Evolutionary conservation across 2,329 filamentous ascomycete species (phyloP), one percentile per base, ranked within the genome.

Genomic region (Raffaelea arxii): DNA sequence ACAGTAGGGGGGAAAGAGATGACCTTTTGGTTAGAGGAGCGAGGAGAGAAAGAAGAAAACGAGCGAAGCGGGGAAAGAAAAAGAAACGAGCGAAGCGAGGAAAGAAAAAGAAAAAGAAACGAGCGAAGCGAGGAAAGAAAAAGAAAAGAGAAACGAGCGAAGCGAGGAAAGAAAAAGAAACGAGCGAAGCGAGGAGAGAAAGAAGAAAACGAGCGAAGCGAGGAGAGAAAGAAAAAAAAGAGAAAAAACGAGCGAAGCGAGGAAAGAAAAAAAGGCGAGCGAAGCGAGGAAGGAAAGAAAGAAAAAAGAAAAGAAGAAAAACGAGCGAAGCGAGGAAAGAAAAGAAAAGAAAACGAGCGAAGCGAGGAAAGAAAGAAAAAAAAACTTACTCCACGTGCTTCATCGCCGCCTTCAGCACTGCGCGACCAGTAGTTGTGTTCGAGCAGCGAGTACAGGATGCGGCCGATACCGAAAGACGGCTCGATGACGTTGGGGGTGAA

Each of bases 341-440:
- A 18, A 24, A n/a, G 16, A 19, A 14, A 36, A 19, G 14, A 14
- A n/a, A n/a, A n/a, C n/a, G n/a, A n/a, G n/a, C n/a, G n/a, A n/a
- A n/a, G n/a, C n/a, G n/a, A n/a, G n/a, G 7, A 30, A 10, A 36
- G 18, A 4, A 27, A 25, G 22, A 27, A 43, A 35, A 22, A 23
- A 16, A n/a, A 30, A 80, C 84, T 75, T 81, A 91, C 88, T 66
- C 85, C 84, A 62, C 90, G 86, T 46, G 88, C 83, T 64, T 92
- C 89, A 55, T 91, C 86, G 52, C 78, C 82, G 54, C 81, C 82
- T 44, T 80, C 77, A 49, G 63, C 73, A 46, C 63, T 74, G 53
- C 92, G 85, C 46, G 82, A 87, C 91, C 92, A 98, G 77, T 90
- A 98, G 63, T 78, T 82, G 68, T 98, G 92, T 71, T 98, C 92